Base-by-base conservation (phyloP, 2,329 filamentous ascomycete genomes). In the Botrytis cinerea region DNA sequence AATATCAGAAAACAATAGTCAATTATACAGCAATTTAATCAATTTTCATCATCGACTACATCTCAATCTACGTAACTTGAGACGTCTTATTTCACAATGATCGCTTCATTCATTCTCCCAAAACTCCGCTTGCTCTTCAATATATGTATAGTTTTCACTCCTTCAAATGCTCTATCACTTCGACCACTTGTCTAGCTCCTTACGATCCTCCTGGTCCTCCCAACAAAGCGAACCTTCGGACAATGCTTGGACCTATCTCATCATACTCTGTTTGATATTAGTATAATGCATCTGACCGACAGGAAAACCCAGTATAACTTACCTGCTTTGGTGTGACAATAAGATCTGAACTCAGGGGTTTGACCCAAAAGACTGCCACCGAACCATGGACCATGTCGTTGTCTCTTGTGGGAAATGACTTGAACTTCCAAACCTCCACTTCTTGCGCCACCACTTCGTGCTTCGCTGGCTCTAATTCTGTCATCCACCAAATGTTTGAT, bases 351-450 rank as follows among this genome's bases (percentile, higher is more conserved):
- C 84, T 99, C 97, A 7, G 97, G 95, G 10, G 96, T 99, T 86
- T 98, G 95, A 72, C 95, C 97, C 75, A 99, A 87, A 84, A 99
- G 87, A 85, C 94, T 97, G 79, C 96, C 96, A 83, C 96, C 96
- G 82, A 99, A 99, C 96, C 96, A 99, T 46, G 96, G 96, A 28
- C 96, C 96, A 82, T 99, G 95, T 81, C 95, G 88, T 88, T 99
- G 96, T 82, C 96, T 89, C 88, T 97, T 98, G 87, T 99, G 96
- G 64, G 94, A 93, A 78, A 99, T 97, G 78, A 99, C 96, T 82
- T 97, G 94, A 48, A 99, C 96, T 72, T 99, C 97, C 78, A 99
- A 85, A 76, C 97, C 96, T 79, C 96, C 96, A 81, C 93, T 97
- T 86, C 92, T 95, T 73, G 94, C 79, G 75, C 95, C 95, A 77